Percentiles rank a stretch among this genome's conserved stretches.
These are phyloP conservation scores for Vararia minispora DNA, from an alignment of 768 basidiomycete genomes.

Conservation along the genomic window DNA sequence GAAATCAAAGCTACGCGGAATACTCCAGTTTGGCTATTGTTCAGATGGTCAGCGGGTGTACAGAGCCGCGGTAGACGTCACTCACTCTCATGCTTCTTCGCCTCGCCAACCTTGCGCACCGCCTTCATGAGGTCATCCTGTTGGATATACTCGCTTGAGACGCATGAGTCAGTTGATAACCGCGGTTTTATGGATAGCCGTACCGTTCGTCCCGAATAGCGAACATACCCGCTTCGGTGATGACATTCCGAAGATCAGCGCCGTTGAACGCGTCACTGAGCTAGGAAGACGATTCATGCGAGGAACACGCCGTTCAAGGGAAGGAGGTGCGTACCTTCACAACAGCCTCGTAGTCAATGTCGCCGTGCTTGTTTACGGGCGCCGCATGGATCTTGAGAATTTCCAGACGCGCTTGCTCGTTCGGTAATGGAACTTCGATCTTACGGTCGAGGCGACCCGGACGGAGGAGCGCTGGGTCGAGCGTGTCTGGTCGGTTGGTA, in stretches of 20 bases:
- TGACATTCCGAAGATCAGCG: conserved; percentile 90
- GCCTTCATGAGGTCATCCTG: conserved; percentile 98
- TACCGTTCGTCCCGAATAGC: conserved; percentile 93
- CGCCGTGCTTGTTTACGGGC: conserved; percentile 89
- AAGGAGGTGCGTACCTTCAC: conserved; percentile 62
- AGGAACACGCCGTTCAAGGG: conserved; percentile 1
- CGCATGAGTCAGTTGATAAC: not conserved
- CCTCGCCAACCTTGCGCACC: conserved; percentile 87
- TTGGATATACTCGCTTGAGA: conserved; percentile 66
- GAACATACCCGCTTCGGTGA: conserved; percentile 97
- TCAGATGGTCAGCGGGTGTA: not conserved
- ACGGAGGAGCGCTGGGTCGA: conserved; percentile 92
- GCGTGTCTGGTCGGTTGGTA: conserved; percentile 97
- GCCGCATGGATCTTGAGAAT: conserved; percentile 96
- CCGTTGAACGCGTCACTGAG: conserved; percentile 92
- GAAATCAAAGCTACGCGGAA: conserved; percentile 2
- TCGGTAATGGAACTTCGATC: conserved; percentile 95
- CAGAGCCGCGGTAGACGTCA: conserved; percentile 6
- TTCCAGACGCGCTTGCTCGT: conserved; percentile 92
- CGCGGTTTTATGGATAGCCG: conserved; percentile 13
- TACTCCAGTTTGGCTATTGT: conserved; percentile 6
- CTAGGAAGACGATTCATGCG: conserved; percentile 23
- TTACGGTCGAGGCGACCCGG: conserved; percentile 95
- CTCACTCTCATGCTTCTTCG: conserved; percentile 96
- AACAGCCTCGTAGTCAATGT: conserved; percentile 96